Evolutionary conservation across 805 yeast species (phyloP).

Genomic region (Metahyphopichia silvanorum): DNA sequence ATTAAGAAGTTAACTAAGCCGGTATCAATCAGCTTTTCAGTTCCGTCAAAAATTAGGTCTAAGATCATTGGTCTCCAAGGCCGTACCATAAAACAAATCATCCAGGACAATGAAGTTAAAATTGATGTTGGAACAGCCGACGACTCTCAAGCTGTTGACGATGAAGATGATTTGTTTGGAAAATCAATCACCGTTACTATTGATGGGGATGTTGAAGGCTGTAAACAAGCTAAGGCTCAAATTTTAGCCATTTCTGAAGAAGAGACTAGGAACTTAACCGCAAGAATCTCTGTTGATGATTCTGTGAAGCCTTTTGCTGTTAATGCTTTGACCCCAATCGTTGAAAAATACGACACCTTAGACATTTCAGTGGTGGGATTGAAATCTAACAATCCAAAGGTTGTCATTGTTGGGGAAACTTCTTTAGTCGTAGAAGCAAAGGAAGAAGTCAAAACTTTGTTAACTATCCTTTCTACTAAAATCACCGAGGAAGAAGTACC

Average conservation of each 20-base stretch:
- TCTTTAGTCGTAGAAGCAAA: conserved; percentile 58
- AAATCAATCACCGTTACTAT: conserved; percentile 59
- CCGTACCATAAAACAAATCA: conserved; percentile 72
- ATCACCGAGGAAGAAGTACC: conserved; percentile 53
- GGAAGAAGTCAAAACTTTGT: conserved; percentile 42
- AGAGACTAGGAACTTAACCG: conserved; percentile 58
- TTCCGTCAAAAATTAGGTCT: conserved; percentile 77
- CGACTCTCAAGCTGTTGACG: conserved; percentile 21
- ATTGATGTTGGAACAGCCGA: conserved; percentile 59
- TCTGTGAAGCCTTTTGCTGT: conserved; percentile 44
- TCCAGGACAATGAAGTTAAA: conserved; percentile 61
- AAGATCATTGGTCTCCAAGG: conserved; percentile 88
- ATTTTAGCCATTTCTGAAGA: conserved; percentile 73
- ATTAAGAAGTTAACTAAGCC: conserved; percentile 77
- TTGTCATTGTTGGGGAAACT: conserved; percentile 69
- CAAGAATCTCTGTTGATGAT: conserved; percentile 46
- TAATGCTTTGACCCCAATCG: conserved; percentile 23
- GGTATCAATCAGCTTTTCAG: conserved; percentile 51
- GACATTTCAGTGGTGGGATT: conserved; percentile 35
- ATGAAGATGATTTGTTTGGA: conserved; percentile 53
- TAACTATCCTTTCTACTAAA: conserved; percentile 42
- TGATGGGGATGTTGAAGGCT: conserved; percentile 85
- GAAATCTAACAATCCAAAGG: conserved; percentile 31
- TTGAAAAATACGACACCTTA: conserved; percentile 19
- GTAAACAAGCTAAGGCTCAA: conserved; percentile 64